Base-by-base conservation (phyloP, 768 basidiomycete species). In the Mycena galopus region DNA sequence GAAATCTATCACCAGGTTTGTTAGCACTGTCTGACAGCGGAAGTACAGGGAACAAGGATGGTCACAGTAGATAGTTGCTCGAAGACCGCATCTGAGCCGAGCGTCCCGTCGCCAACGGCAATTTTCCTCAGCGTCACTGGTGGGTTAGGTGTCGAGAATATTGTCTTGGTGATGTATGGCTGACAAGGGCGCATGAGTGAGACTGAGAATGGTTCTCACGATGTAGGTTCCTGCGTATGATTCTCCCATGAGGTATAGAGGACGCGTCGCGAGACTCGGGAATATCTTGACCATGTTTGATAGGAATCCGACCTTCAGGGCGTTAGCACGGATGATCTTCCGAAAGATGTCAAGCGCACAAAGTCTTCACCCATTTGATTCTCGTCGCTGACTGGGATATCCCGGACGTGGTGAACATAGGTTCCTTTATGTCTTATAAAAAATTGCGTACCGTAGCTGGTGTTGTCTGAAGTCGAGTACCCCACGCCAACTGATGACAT, bases 271-370 rank as follows among this genome's bases (percentile, higher is more conserved):
- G 25, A 94, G 84, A 75, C 87, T 85, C 12, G 93, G 93, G 79
- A 94, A 94, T 14, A 94, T 89, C 74, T 91, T 91, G 77, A 93
- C 91, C 8, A 94, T 82, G 77, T 94, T 94, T 23, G 80, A 80
- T 58, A 95, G 78, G 79, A 94, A 94, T 12, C 90, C 91, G 81
- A 94, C 86, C 93, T 94, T 39, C 29, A 51, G 4, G 69, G 33
- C 30, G 53, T 35, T 21, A 57, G 9, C 51, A 14, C 12, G 10
- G 23, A 47, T 39, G 11, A 23, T 58, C 55, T 32, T 17, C 4
- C 30, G 55, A 57, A 33, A 32, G 30, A 53, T 53, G 35, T 35
- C 37, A 27, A 23, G 78, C 90, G 72, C 69, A 89, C 87, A 66
- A 89, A 89, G 73, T 88, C 87, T 68, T 78, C 72, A 1, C 87